Percentiles rank a stretch among this genome's conserved stretches.
Conservation (phyloP, 2,329 filamentous ascomycete species). For the Pseudopithomyces maydicus region DNA sequence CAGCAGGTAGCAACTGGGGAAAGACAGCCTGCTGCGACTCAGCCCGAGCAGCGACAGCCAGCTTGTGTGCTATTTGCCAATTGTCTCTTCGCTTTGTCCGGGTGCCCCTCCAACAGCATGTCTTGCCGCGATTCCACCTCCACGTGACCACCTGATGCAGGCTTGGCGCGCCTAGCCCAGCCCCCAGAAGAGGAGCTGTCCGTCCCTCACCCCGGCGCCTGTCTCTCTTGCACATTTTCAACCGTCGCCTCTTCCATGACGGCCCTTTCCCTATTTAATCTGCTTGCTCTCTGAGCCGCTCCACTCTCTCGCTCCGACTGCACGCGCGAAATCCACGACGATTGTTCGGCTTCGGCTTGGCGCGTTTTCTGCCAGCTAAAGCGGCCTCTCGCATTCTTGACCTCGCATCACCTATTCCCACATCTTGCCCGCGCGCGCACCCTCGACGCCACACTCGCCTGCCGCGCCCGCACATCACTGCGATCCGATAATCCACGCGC, state of each 20-base stretch:
- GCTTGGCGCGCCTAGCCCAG: conserved; percentile 2
- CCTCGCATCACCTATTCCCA: conserved; percentile 20
- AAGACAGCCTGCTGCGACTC: conserved; percentile 14
- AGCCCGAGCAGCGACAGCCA: neutral
- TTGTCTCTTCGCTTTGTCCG: conserved; percentile 17
- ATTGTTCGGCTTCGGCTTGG: conserved; percentile 32
- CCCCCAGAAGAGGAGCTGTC: conserved; percentile 3
- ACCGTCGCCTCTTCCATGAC: conserved; percentile 35
- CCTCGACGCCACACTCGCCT: conserved; percentile 20
- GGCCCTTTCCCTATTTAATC: conserved; percentile 38
- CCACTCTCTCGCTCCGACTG: conserved; percentile 21
- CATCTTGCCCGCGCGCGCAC: conserved; percentile 14
- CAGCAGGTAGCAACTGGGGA: conserved; percentile 22
- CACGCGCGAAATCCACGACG: conserved; percentile 21
- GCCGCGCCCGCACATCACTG: conserved; percentile 25
- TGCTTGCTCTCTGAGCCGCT: conserved; percentile 29
- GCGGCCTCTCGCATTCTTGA: conserved; percentile 15
- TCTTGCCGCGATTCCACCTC: neutral
- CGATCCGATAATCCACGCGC: conserved; percentile 23
- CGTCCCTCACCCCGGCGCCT: neutral
- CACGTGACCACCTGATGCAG: conserved; percentile 22
- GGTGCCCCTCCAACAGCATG: neutral
- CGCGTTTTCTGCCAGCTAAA: conserved; percentile 35
- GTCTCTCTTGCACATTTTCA: conserved; percentile 9
- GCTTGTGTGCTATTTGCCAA: conserved; percentile 17